These are phyloP conservation scores for Ilyonectria destructans DNA, from an alignment of 2,329 filamentous ascomycete genomes.

Conservation along the genomic window DNA sequence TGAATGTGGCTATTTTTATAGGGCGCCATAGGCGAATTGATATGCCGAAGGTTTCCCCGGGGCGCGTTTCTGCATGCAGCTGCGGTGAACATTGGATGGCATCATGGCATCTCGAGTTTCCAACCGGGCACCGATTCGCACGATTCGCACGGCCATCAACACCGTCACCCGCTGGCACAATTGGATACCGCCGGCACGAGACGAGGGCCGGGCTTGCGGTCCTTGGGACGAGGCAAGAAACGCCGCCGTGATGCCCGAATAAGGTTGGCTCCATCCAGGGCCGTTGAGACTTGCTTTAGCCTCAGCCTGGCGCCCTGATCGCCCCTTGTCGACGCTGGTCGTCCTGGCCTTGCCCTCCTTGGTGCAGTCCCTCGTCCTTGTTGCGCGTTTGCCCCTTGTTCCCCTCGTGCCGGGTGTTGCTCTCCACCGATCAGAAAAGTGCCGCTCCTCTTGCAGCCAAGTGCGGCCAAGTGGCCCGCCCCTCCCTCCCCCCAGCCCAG, in stretches of 20 bases:
- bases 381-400: background rate
- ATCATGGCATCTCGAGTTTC: too few relatives aligned
- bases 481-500: background rate
- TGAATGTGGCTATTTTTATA: too few relatives aligned
- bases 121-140: too few relatives aligned
- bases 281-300: constrained; percentile 25
- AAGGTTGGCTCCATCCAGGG: constrained; percentile 26
- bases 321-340: constrained; percentile 17
- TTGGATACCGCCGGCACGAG: too few relatives aligned
- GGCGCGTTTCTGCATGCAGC: background rate
- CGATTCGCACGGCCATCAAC: too few relatives aligned
- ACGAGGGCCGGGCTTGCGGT: too few relatives aligned
- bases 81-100: too few relatives aligned
- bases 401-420: background rate
- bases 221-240: background rate
- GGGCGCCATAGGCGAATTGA: too few relatives aligned
- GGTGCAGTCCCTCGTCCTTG: too few relatives aligned
- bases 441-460: background rate
- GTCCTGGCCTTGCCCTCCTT: too few relatives aligned
- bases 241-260: constrained; percentile 18
- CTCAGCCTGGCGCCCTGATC: constrained; percentile 7
- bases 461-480: too few relatives aligned
- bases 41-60: background rate
- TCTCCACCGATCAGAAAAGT: constrained; percentile 5
- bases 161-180: too few relatives aligned